Conservation (phyloP, 352 stramenopile species). For the Phytopythium litorale region DNA sequence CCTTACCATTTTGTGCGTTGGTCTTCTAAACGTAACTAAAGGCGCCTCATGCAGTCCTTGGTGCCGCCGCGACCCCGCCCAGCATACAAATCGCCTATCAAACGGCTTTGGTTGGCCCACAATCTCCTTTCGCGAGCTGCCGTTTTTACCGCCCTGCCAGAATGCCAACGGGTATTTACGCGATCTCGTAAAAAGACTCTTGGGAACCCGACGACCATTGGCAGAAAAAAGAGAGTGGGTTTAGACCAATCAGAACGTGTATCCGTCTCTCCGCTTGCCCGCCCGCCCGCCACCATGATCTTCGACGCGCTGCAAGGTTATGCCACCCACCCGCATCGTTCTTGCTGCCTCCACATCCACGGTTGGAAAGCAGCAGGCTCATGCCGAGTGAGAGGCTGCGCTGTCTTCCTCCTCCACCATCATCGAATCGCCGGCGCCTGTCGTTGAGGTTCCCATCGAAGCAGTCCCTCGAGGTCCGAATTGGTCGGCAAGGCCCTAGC, state of each 20-base stretch:
- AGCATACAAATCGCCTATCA: conserved; percentile 33
- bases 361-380: too few relatives aligned
- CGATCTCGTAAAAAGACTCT: conserved; percentile 1
- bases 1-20: conserved; percentile 82
- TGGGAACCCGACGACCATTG: not conserved
- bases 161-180: conserved; percentile 14
- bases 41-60: conserved; percentile 28
- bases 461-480: too few relatives aligned
- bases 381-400: too few relatives aligned
- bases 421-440: too few relatives aligned
- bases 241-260: not conserved
- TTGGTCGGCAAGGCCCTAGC: too few relatives aligned
- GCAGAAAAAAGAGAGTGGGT: not conserved
- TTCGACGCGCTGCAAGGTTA: too few relatives aligned
- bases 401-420: too few relatives aligned
- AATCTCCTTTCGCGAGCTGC: conserved; percentile 14
- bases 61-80: conserved; percentile 2
- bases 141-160: conserved; percentile 3
- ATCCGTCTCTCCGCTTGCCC: not conserved
- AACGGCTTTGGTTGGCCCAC: conserved; percentile 33
- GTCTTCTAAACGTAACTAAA: conserved; percentile 90
- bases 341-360: too few relatives aligned
- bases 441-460: too few relatives aligned
- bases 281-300: too few relatives aligned
- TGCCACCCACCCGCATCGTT: too few relatives aligned